Evolutionary conservation across 169 alveolate species (phyloP).

Genomic region (Plasmodium gaboni): DNA sequence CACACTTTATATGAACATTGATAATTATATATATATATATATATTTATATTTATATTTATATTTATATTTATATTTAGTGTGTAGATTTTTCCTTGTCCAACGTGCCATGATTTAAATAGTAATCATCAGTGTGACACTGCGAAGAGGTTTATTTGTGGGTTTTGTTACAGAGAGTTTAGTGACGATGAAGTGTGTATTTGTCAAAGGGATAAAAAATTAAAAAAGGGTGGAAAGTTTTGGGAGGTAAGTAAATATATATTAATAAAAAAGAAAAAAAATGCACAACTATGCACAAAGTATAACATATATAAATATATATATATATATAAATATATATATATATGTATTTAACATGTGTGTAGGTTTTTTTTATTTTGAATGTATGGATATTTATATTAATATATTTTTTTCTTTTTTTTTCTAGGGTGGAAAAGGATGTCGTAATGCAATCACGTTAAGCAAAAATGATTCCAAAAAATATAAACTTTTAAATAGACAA

Average conservation of each 20-base stretch:
- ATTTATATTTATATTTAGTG: neutral
- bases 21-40: neutral
- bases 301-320: neutral
- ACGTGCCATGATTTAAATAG: slow-evolving; percentile 81
- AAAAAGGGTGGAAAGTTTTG: slow-evolving; percentile 75
- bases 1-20: neutral
- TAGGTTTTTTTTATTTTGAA: neutral
- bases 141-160: slow-evolving; percentile 80
- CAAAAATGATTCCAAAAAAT: slow-evolving; percentile 78
- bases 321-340: slow-evolving; percentile 10
- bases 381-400: neutral
- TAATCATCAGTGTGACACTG: slow-evolving; percentile 78
- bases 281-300: neutral
- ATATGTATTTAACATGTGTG: neutral
- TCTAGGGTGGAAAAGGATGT: slow-evolving; percentile 84
- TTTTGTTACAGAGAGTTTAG: slow-evolving; percentile 79
- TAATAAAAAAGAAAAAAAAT: neutral
- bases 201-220: slow-evolving; percentile 74
- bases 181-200: slow-evolving; percentile 74
- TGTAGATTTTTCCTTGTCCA: slow-evolving; percentile 79
- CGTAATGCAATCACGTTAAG: slow-evolving; percentile 81
- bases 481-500: slow-evolving; percentile 77
- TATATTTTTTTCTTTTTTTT: slow-evolving; percentile 6
- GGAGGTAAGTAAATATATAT: slow-evolving; percentile 72
- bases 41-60: neutral